phyloP scores from a whole-genome alignment of 148 eudicot species.

The Chenopodium quinoa region DNA sequence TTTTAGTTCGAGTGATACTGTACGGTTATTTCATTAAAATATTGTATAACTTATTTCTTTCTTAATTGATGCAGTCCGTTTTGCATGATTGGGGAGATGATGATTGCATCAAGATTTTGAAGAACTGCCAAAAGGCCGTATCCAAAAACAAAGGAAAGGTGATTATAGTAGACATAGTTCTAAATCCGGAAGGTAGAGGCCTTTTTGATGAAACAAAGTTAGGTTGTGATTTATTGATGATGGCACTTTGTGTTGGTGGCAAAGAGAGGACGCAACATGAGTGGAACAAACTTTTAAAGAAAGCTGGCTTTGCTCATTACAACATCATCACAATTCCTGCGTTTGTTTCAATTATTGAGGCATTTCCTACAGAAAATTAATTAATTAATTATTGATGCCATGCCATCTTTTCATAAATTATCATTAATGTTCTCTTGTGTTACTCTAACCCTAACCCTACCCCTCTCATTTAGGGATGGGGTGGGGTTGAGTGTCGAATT shows the following conservation, averaged over 20 bases:
- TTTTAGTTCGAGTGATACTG: too few species aligned
- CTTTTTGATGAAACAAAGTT: conserved; percentile 7
- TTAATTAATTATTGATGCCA: too few species aligned
- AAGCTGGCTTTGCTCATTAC: conserved; percentile 27
- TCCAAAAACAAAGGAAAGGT: conserved; percentile 31
- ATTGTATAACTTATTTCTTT: too few species aligned
- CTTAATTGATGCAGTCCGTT: conserved; percentile 12
- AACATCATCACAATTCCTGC: conserved; percentile 25
- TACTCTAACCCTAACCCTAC: too few species aligned
- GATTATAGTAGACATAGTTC: conserved; percentile 29
- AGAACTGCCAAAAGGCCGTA: conserved; percentile 32
- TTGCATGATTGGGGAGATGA: conserved; percentile 37
- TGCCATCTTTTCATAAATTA: too few species aligned
- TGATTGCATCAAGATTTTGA: conserved; percentile 36
- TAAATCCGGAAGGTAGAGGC: conserved; percentile 9
- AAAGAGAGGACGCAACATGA: conserved; percentile 27
- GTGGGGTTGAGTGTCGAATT: too few species aligned
- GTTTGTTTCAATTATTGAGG: background rate
- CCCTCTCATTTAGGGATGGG: too few species aligned
- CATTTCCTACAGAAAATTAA: too few species aligned
- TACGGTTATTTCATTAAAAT: too few species aligned
- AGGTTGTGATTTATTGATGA: conserved; percentile 29
- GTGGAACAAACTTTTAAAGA: conserved; percentile 26
- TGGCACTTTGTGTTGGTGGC: conserved; percentile 17
- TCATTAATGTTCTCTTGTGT: too few species aligned